Percentiles rank a stretch among this genome's conserved stretches.
phyloP scores from a whole-genome alignment of 176 grass and related monocot genomes.

The Hordeum marinum region DNA sequence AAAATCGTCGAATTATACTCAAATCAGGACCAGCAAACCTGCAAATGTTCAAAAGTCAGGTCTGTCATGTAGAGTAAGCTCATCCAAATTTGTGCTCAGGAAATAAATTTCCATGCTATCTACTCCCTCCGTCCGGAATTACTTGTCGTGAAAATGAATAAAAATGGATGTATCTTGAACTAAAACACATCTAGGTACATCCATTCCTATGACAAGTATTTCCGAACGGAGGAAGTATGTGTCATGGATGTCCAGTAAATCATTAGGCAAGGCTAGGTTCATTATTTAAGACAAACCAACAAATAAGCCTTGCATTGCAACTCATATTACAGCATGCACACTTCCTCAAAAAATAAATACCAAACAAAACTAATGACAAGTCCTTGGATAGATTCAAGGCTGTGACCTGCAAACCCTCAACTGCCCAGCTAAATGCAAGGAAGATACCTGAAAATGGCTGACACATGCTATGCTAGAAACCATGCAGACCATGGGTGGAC shows the following conservation, averaged over 20 bases:
- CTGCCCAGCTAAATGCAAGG: background rate
- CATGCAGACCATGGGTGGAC: background rate
- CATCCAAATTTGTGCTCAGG: background rate
- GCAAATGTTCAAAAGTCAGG: background rate
- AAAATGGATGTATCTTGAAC: no score
- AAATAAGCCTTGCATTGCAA: background rate
- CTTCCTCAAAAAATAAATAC: background rate
- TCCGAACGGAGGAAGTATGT: no score
- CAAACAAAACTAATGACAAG: background rate
- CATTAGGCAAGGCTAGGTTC: background rate
- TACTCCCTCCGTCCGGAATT: no score
- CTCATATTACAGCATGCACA: background rate
- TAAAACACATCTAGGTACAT: no score
- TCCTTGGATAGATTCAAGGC: background rate
- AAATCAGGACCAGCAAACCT: background rate
- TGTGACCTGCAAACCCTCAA: background rate
- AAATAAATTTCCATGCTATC: background rate
- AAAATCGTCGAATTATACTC: background rate
- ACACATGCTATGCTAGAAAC: constrained; percentile 13
- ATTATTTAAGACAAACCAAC: background rate
- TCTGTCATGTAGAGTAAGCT: background rate
- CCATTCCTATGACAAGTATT: no score
- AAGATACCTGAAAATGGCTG: background rate
- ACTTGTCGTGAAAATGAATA: no score
- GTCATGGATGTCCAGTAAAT: background rate